phyloP scores from a whole-genome alignment of 192 early-diverging fungal species.

The Phycomyces blakesleeanus region DNA sequence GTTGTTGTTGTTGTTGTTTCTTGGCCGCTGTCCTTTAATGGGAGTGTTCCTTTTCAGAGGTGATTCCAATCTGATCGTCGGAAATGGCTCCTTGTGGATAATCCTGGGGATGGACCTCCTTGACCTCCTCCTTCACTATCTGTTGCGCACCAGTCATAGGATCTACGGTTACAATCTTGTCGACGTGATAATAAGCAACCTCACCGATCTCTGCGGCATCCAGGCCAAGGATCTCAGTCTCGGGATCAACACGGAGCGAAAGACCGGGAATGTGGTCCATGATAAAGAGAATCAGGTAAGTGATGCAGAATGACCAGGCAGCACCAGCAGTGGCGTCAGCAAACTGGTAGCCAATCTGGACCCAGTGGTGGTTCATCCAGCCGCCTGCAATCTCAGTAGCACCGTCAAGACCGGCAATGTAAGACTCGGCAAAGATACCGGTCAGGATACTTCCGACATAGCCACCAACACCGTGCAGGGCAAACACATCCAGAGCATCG shows the following conservation, averaged over 20 bases:
- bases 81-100: slow-evolving; percentile 17
- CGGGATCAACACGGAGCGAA: slow-evolving; percentile 68
- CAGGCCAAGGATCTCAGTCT: slow-evolving; percentile 63
- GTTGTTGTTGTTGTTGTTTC: too few species aligned
- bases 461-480: slow-evolving; percentile 85
- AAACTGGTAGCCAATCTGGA: slow-evolving; percentile 79
- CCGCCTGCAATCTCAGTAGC: slow-evolving; percentile 59
- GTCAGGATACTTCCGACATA: slow-evolving; percentile 83
- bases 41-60: too few species aligned
- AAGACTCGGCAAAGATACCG: slow-evolving; percentile 84
- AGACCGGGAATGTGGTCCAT: slow-evolving; percentile 81
- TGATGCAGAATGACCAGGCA: slow-evolving; percentile 71
- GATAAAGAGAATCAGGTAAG: slow-evolving; percentile 66
- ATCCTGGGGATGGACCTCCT: neutral
- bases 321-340: slow-evolving; percentile 70
- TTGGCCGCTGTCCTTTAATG: too few species aligned
- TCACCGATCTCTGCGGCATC: slow-evolving; percentile 87
- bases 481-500: slow-evolving; percentile 90
- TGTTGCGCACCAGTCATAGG: slow-evolving; percentile 28
- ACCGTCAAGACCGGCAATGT: slow-evolving; percentile 70
- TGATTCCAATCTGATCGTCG: too few species aligned
- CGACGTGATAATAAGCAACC: slow-evolving; percentile 45
- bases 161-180: slow-evolving; percentile 40
- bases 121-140: slow-evolving; percentile 19
- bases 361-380: slow-evolving; percentile 74